Percentiles rank a stretch among this genome's conserved stretches.
These are phyloP conservation scores for Dispira parvispora DNA, from an alignment of 192 early-diverging fungal genomes.

Conservation along the genomic window DNA sequence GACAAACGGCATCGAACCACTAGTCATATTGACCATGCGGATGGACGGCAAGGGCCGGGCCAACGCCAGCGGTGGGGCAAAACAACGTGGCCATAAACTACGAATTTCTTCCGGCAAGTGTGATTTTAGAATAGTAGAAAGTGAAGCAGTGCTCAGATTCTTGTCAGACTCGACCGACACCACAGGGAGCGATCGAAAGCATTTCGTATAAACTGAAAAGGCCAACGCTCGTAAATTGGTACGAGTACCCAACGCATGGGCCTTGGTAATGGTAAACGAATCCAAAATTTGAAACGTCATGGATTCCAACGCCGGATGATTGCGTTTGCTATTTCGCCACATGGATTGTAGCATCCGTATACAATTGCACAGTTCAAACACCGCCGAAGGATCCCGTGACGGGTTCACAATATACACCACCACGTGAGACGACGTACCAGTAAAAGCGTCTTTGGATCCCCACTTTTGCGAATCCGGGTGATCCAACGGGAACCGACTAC, in stretches of 20 bases:
- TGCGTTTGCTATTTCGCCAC: neutral
- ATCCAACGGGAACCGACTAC: neutral
- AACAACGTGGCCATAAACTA: neutral
- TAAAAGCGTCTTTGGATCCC: neutral
- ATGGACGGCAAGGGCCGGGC: neutral
- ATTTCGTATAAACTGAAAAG: constrained; percentile 7
- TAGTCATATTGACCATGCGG: neutral
- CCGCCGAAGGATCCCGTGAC: neutral
- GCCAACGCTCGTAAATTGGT: constrained; percentile 1
- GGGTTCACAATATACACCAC: constrained; percentile 9
- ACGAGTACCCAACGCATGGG: constrained; percentile 1
- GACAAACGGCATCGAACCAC: neutral
- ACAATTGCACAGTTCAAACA: constrained; percentile 10
- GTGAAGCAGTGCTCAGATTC: neutral
- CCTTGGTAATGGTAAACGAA: neutral
- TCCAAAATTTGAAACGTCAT: neutral
- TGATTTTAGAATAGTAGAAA: neutral
- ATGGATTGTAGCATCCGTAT: constrained; percentile 8
- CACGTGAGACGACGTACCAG: neutral
- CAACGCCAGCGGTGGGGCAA: constrained; percentile 8
- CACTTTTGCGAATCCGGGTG: neutral
- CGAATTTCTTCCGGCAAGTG: neutral
- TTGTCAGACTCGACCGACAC: neutral
- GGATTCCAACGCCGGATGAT: neutral
- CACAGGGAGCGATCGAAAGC: neutral